Base-by-base conservation (phyloP, 2,329 filamentous ascomycete species). In the Pseudopyrenochaeta lycopersici region DNA sequence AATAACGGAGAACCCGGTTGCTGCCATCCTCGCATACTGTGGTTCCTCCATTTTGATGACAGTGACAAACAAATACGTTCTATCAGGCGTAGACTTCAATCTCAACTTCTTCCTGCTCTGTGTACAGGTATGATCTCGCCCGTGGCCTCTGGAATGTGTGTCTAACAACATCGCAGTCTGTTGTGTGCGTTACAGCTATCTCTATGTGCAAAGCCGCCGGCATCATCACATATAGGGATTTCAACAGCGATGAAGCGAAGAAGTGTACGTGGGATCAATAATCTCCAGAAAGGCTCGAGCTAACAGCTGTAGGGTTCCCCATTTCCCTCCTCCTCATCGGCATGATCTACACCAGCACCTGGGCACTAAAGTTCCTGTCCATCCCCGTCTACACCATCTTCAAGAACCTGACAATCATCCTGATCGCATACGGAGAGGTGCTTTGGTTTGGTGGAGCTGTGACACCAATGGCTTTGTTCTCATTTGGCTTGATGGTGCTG, bases 301-400 rank as follows among this genome's bases (percentile, higher is more conserved):
- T 71, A 51, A 67, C 52, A 43, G 15, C 23, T 48, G 11, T 67
- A 96, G 92, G 93, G 95, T 97, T 98, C 72, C 95, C 95, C 43
- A 92, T 99, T 70, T 96, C 95, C 52, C 82, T 97, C 49, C 90
- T 98, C 58, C 88, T 99, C 62, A 95, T 98, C 73, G 93, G 92
- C 75, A 99, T 98, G 95, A 98, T 99, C 78, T 99, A 98, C 80
- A 98, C 95, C 49, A 89, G 92, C 71, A 95, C 91, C 71, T 97
- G 97, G 82, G 92, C 95, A 17, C 87, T 99, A 40, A 92, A 97
- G 79, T 98, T 89, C 79, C 90, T 99, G 57, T 97, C 93, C 29
- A 96, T 99, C 50, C 95, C 95, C 20, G 95, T 99, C 21, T 99
- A 99, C 81, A 99, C 95, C 50, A 99, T 99, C 76, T 99, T 99